Base-by-base conservation (phyloP, 768 basidiomycete species). In the Auricularia heimuer region DNA sequence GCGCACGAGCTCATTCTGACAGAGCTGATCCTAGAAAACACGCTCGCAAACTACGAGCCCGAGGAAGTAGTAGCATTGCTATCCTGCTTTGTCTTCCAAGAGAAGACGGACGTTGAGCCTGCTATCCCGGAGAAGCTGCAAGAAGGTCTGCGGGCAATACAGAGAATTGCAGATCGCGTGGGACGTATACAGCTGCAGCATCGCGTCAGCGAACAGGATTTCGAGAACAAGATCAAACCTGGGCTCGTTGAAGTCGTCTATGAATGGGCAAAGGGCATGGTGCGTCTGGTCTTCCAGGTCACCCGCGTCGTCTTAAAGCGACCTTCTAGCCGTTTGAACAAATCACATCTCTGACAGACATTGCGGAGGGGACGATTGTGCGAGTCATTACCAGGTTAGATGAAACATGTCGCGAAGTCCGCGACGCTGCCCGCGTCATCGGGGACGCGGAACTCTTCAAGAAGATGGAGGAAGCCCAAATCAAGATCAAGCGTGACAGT, bases 231-330 rank as follows among this genome's bases (percentile, higher is more conserved):
- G 65, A 84, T 95, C 69, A 98, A 97, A 74, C 89, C 90, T 67
- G 97, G 97, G 6, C 78, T 99, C 29, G 85, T 92, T 8, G 96
- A 99, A 72, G 97, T 96, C 1, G 97, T 98, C 6, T 98, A 98
- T 72, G 97, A 98, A 75, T 99, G 97, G 97, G 95, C 97, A 0
- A 93, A 90, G 74, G 97, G 97, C 63, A 98, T 96, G 95, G 96
- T 96, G 70, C 69, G 85, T 72, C 36, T 60, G 62, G 65, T 62
- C 62, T 33, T 12, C 7, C 54, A 62, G 35, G 54, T 12, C 61
- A 45, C 35, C 10, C 6, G 45, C 16, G 1, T 14, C 24, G 4
- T 39, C 24, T 14, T 54, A 3, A 56, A 18, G 39, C 34, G 51
- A 54, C 35, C 54, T 62, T 67, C 39, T 69, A 99, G 96, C 92